Percentiles rank a stretch among this genome's conserved stretches.
Conservation (phyloP, 2,329 filamentous ascomycete species). For the Aspergillus ochraceoroseus region DNA sequence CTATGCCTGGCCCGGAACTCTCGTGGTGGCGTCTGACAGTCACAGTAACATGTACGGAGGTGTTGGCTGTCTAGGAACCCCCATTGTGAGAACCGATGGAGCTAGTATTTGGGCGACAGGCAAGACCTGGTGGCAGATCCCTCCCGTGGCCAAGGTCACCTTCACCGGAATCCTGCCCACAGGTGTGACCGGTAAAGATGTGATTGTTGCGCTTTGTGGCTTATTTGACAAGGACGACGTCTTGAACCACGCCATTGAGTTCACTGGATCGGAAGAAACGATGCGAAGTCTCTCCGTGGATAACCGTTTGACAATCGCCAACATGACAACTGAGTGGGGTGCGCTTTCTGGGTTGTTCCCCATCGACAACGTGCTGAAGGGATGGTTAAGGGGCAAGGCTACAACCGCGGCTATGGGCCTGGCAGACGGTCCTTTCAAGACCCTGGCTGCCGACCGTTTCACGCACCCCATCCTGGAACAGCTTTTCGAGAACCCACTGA, state of each 20-base stretch:
- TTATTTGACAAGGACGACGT: conserved; percentile 84
- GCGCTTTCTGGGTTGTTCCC: conserved; percentile 73
- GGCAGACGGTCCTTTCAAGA: conserved; percentile 45
- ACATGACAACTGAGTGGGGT: conserved; percentile 82
- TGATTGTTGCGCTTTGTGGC: conserved; percentile 83
- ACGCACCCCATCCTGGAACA: conserved; percentile 69
- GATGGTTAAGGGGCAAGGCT: conserved; percentile 73
- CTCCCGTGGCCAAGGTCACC: conserved; percentile 74
- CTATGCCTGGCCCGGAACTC: conserved; percentile 77
- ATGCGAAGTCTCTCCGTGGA: conserved; percentile 68
- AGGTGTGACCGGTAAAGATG: conserved; percentile 88
- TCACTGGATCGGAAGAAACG: conserved; percentile 73
- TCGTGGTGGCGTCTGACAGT: conserved; percentile 66
- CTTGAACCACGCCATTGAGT: conserved; percentile 86
- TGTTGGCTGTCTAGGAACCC: conserved; percentile 68
- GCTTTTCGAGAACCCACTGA: conserved; percentile 61
- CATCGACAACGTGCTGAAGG: conserved; percentile 65
- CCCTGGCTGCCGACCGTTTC: conserved; percentile 56
- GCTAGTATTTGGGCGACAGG: conserved; percentile 80
- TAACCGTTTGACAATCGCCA: conserved; percentile 62
- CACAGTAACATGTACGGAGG: conserved; percentile 84
- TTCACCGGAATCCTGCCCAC: conserved; percentile 68
- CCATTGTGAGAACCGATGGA: conserved; percentile 82
- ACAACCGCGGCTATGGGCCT: conserved; percentile 62
- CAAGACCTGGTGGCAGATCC: conserved; percentile 82